Percentiles rank a stretch among this genome's conserved stretches.
These are phyloP conservation scores for Ambrosia artemisiifolia DNA, from an alignment of 129 eudicot genomes.

Conservation along the genomic window DNA sequence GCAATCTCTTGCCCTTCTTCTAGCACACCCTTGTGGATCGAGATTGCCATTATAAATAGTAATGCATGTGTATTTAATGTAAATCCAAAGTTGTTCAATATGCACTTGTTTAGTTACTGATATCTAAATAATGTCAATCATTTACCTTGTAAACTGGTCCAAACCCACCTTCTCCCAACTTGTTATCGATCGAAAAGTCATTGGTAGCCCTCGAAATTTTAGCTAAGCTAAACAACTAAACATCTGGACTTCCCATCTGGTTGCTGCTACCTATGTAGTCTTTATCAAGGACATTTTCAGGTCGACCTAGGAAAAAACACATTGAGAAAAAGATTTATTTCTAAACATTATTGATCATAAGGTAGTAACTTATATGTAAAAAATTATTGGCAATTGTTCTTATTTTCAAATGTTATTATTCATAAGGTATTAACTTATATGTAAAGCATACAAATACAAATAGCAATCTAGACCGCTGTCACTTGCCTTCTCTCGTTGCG, in stretches of 20 bases:
- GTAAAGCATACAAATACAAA: too few relatives aligned
- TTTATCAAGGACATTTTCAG: too few relatives aligned
- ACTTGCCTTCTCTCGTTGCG: slow-evolving; percentile 21
- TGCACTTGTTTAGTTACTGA: not conserved
- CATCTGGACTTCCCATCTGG: slow-evolving; percentile 1
- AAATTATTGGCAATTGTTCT: too few relatives aligned
- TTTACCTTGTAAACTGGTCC: slow-evolving; percentile 17
- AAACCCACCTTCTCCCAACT: slow-evolving; percentile 41
- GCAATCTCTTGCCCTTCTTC: slow-evolving; percentile 38
- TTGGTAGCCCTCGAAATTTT: slow-evolving; percentile 22
- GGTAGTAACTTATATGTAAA: too few relatives aligned
- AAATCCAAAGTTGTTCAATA: not conserved
- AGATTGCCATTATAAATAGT: not conserved
- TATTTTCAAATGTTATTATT: too few relatives aligned
- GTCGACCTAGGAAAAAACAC: too few relatives aligned
- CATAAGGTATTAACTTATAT: too few relatives aligned
- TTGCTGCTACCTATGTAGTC: not conserved
- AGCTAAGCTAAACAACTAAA: slow-evolving; percentile 16
- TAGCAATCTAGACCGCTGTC: not conserved
- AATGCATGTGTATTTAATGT: not conserved
- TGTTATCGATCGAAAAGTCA: slow-evolving; percentile 20
- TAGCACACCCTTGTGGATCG: slow-evolving; percentile 36
- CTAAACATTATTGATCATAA: too few relatives aligned
- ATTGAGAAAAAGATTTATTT: not conserved
- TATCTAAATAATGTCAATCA: not conserved